phyloP scores from a whole-genome alignment of 2,329 filamentous ascomycete genomes.

The Cladorrhinum sp. region DNA sequence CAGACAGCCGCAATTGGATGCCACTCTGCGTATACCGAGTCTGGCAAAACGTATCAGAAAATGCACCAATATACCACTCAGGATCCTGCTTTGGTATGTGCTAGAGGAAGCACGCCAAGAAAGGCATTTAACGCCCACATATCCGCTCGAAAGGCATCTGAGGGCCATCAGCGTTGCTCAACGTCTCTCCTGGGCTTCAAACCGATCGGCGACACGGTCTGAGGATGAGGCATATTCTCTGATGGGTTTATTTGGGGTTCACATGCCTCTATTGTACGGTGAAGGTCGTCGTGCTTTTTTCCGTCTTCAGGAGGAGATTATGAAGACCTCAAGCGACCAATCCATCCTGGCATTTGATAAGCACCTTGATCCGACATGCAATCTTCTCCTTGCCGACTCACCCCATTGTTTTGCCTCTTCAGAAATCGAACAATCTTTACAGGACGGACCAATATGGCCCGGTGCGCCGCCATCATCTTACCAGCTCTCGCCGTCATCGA shows the following conservation, averaged over 20 bases:
- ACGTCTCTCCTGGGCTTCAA: slow-evolving; percentile 1
- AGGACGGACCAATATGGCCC: neutral
- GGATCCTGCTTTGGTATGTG: slow-evolving; percentile 1
- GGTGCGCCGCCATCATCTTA: neutral
- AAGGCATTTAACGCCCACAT: neutral
- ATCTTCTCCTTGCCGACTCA: slow-evolving; percentile 3
- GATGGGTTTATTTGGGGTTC: slow-evolving; percentile 1
- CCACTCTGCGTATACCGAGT: neutral
- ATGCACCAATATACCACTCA: neutral
- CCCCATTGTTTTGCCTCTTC: slow-evolving; percentile 3
- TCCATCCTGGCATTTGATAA: slow-evolving; percentile 4
- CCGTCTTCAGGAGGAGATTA: slow-evolving; percentile 3
- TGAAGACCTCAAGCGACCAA: slow-evolving; percentile 2
- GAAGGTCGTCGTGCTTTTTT: slow-evolving; percentile 1
- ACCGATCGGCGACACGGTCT: neutral
- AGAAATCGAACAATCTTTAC: neutral
- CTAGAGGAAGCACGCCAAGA: neutral
- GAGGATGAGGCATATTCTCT: slow-evolving; percentile 7
- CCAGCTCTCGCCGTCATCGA: neutral
- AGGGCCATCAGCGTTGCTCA: neutral
- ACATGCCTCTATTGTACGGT: slow-evolving; percentile 7
- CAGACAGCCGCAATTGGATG: neutral
- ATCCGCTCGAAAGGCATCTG: neutral
- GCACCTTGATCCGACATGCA: neutral
- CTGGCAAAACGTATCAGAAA: neutral